A percentile compares a stretch with the other conserved stretches of the same genome.
phyloP scores from a whole-genome alignment of 495 filamentous ascomycete genomes.

The Margaritispora aquatica region DNA sequence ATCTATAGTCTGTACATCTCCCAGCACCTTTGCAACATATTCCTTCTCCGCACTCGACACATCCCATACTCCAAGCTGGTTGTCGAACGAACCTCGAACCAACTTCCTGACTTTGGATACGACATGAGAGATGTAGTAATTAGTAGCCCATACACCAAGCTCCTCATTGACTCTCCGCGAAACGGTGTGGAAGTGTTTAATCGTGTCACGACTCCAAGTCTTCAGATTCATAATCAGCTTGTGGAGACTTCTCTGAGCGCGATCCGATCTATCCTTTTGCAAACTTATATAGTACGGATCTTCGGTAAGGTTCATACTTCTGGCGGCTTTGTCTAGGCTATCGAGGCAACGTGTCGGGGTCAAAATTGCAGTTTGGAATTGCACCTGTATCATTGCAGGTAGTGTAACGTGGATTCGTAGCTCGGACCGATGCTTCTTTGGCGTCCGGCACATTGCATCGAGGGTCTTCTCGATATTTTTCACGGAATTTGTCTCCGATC shows the following conservation, averaged over 20 bases:
- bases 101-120: conserved; percentile 40
- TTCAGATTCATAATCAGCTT: conserved; percentile 42
- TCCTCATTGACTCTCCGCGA: conserved; percentile 25
- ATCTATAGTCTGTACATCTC: conserved; percentile 31
- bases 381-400: conserved; percentile 51
- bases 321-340: conserved; percentile 32
- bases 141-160: conserved; percentile 19
- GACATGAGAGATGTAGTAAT: conserved; percentile 61
- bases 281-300: conserved; percentile 68
- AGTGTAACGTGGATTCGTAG: conserved; percentile 60
- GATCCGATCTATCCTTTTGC: conserved; percentile 28
- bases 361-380: conserved; percentile 4
- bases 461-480: conserved; percentile 66
- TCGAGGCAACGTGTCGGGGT: conserved; percentile 26
- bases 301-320: conserved; percentile 48
- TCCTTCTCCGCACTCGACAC: conserved; percentile 39
- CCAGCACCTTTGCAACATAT: conserved; percentile 53
- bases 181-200: conserved; percentile 50
- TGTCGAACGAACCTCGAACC: conserved; percentile 25
- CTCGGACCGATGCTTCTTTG: conserved; percentile 64
- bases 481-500: conserved; percentile 43
- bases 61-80: conserved; percentile 21
- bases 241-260: conserved; percentile 32
- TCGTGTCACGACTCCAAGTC: conserved; percentile 58
- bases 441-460: conserved; percentile 65